Conservation (phyloP, 176 grass and related monocot species). For the Oryza coarctata region DNA sequence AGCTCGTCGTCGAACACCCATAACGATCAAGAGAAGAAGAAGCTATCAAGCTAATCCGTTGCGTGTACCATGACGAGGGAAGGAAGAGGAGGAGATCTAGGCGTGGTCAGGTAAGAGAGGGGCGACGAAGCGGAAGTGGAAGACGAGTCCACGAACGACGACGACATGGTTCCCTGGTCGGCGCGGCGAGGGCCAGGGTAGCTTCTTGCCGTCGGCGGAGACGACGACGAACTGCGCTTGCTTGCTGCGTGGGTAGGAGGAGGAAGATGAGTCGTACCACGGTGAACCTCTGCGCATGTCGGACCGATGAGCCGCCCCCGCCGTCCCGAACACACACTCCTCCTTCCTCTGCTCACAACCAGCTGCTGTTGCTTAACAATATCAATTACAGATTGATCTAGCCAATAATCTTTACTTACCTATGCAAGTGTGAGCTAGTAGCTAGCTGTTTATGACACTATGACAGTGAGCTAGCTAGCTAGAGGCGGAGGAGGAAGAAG, state of each 20-base stretch:
- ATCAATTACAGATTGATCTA: neutral
- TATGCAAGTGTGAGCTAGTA: neutral
- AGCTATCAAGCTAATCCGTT: neutral
- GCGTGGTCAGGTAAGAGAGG: conserved; percentile 58
- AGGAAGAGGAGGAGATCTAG: neutral
- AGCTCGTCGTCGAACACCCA: too few species aligned
- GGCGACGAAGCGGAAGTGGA: conserved; percentile 53
- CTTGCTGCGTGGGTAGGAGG: conserved; percentile 34
- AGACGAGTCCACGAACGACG: conserved; percentile 41
- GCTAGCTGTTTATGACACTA: too few species aligned
- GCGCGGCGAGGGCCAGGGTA: conserved; percentile 43
- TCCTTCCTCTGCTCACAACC: neutral
- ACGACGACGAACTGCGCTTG: conserved; percentile 11
- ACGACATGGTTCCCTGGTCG: conserved; percentile 38
- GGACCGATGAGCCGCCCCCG: conserved; percentile 24
- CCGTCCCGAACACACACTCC: neutral
- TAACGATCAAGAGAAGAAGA: too few species aligned
- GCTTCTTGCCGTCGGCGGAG: conserved; percentile 30
- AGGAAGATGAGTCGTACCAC: conserved; percentile 18
- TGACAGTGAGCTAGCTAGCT: neutral
- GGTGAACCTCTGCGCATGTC: conserved; percentile 69
- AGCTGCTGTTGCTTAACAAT: neutral
- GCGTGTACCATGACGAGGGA: neutral
- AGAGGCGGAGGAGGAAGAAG: neutral
- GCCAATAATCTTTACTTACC: neutral